phyloP scores from a whole-genome alignment of 2,329 filamentous ascomycete genomes.

The Davidsoniella neocaledoniae region DNA sequence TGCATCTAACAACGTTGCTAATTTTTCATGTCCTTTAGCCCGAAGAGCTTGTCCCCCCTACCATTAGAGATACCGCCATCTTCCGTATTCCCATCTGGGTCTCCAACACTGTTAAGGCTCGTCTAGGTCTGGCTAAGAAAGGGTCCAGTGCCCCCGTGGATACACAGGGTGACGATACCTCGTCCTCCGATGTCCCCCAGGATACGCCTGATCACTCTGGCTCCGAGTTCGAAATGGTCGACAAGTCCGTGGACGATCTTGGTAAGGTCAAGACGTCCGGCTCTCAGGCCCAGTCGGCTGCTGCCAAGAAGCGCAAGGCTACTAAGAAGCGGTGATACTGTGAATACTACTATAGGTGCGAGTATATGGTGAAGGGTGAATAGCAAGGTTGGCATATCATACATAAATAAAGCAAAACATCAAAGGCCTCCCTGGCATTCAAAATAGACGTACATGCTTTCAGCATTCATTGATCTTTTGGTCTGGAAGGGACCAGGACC shows the following conservation, averaged over 20 bases:
- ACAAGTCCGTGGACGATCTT: constrained; percentile 30
- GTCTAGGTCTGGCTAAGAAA: constrained; percentile 22
- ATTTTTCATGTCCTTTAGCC: constrained; percentile 31
- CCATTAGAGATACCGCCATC: constrained; percentile 66
- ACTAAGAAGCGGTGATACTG: constrained; percentile 32
- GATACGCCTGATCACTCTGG: constrained; percentile 36
- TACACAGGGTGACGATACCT: constrained; percentile 22
- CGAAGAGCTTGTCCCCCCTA: constrained; percentile 63
- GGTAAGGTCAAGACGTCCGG: constrained; percentile 31
- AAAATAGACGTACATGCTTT: no score
- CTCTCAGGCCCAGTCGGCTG: constrained; percentile 23
- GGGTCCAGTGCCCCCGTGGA: constrained; percentile 11
- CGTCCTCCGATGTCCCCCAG: constrained; percentile 29
- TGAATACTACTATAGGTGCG: neutral
- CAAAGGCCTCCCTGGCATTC: no score
- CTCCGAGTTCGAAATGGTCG: constrained; percentile 46
- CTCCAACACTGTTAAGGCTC: constrained; percentile 34
- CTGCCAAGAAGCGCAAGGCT: constrained; percentile 33
- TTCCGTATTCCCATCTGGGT: constrained; percentile 61
- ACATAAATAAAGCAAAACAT: no score
- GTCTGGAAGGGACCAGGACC: no score
- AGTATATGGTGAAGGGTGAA: no score
- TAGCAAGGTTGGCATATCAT: no score
- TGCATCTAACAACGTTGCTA: constrained; percentile 13
- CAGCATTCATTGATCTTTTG: no score